Evolutionary conservation across 106 monocot species (phyloP).

Genomic region (Dendrobium chrysotoxum): DNA sequence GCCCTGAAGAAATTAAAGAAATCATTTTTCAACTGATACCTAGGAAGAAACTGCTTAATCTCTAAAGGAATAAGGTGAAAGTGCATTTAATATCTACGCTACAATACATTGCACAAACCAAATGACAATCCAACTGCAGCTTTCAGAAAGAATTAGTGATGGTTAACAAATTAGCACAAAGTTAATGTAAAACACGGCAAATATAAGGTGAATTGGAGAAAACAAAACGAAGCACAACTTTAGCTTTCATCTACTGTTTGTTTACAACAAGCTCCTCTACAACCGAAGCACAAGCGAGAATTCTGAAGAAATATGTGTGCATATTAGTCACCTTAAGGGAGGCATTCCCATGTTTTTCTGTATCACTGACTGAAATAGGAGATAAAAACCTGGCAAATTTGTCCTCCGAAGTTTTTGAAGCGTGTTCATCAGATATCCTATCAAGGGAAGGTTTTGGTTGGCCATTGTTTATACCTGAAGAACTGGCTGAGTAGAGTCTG

Average conservation of each 20-base stretch:
- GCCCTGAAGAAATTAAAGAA: constrained; percentile 21
- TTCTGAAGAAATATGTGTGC: too few relatives aligned
- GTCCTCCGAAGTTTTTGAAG: constrained; percentile 1
- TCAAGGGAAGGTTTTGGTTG: constrained; percentile 1
- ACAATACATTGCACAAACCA: background rate
- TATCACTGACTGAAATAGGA: constrained; percentile 11
- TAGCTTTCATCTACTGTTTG: background rate
- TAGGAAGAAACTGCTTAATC: background rate
- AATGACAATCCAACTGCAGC: too few relatives aligned
- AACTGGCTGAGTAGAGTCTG: constrained; percentile 8
- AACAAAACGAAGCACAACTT: background rate
- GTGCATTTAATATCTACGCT: background rate
- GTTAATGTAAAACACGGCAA: background rate
- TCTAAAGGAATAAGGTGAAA: background rate
- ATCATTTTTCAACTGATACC: background rate
- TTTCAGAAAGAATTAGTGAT: background rate
- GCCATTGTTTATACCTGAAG: background rate
- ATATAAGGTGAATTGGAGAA: background rate
- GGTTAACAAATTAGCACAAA: background rate
- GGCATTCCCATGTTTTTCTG: constrained; percentile 10
- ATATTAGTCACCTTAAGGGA: constrained; percentile 29
- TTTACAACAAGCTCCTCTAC: background rate
- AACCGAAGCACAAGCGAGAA: background rate
- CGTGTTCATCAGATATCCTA: constrained; percentile 7
- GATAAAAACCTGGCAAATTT: constrained; percentile 10